Evolutionary conservation across 1,284 basidiomycete species (phyloP), one percentile per base, ranked within the genome.

Genomic region (Irpex sp.): DNA sequence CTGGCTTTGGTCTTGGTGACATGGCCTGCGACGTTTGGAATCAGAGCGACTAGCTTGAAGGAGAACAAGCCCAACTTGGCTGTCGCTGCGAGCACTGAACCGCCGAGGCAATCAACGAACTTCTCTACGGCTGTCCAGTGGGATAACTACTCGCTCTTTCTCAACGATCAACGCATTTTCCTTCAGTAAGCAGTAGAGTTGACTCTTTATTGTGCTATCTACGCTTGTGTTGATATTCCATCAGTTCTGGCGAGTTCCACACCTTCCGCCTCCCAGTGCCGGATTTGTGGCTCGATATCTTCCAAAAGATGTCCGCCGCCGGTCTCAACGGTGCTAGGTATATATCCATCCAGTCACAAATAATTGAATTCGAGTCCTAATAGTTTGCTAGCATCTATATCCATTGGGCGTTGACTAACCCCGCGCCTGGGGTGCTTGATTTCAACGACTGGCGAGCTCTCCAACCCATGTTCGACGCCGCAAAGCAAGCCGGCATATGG

Each of bases 261-360:
- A 85, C 91, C 0, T 94, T 88, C 75, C 82, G 92, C 19, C 76
- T 93, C 2, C 92, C 92, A 1, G 87, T 92, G 0, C 89, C 88
- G 0, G 83, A 82, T 4, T 72, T 94, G 59, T 94, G 91, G 91
- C 79, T 84, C 14, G 91, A 94, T 68, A 86, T 93, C 59, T 81
- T 94, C 53, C 85, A 94, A 67, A 94, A 91, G 71, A 77, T 86
- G 66, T 90, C 90, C 66, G 91, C 90, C 1, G 86, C 88, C 0
- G 92, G 91, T n/a, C 75, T 93, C 64, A 94, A 93, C 67, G 81
- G 83, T 1, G 78, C 90, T 63, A 73, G 71, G 71, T 71, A 58
- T 28, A 36, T 19, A 42, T 47, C n/a, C n/a, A 18, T 12, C 19
- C 33, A 35, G 21, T 61, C 16, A 35, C 5, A 9, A 4, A 56